A percentile compares a stretch with the other conserved stretches of the same genome.
These are phyloP conservation scores for Rosellinia necatrix DNA, from an alignment of 2,329 filamentous ascomycete genomes.

Conservation along the genomic window DNA sequence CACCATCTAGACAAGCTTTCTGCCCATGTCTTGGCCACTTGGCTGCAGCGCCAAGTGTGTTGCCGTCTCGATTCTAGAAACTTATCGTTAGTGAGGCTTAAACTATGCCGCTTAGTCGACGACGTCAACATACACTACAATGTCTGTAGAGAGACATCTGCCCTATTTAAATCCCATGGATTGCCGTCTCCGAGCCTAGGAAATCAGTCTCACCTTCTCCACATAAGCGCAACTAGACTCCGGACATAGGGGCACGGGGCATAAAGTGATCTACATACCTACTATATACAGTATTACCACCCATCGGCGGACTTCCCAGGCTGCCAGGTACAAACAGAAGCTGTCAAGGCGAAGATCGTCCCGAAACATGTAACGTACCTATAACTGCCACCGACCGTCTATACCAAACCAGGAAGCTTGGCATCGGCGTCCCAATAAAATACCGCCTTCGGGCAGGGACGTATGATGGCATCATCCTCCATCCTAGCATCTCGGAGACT, in stretches of 20 bases:
- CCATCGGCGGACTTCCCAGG: too few relatives aligned
- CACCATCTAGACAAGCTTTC: constrained; percentile 16
- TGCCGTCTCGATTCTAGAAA: constrained; percentile 3
- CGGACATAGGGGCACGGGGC: too few relatives aligned
- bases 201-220: too few relatives aligned
- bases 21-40: constrained; percentile 23
- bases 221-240: too few relatives aligned
- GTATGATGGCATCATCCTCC: constrained; percentile 1
- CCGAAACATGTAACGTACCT: too few relatives aligned
- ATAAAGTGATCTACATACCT: too few relatives aligned
- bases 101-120: constrained; percentile 1
- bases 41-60: constrained; percentile 16
- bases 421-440: constrained; percentile 5
- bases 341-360: constrained; percentile 12
- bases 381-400: background rate
- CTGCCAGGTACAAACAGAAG: too few relatives aligned
- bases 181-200: too few relatives aligned
- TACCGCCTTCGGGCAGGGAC: background rate
- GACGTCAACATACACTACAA: background rate
- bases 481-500: constrained; percentile 8
- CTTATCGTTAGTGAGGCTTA: constrained; percentile 15
- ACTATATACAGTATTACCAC: too few relatives aligned
- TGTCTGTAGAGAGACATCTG: too few relatives aligned
- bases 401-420: constrained; percentile 4
- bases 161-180: too few relatives aligned